A percentile compares a stretch with the other conserved stretches of the same genome.
Conservation (phyloP, 352 stramenopile genomes). For the Peronospora farinosa region DNA sequence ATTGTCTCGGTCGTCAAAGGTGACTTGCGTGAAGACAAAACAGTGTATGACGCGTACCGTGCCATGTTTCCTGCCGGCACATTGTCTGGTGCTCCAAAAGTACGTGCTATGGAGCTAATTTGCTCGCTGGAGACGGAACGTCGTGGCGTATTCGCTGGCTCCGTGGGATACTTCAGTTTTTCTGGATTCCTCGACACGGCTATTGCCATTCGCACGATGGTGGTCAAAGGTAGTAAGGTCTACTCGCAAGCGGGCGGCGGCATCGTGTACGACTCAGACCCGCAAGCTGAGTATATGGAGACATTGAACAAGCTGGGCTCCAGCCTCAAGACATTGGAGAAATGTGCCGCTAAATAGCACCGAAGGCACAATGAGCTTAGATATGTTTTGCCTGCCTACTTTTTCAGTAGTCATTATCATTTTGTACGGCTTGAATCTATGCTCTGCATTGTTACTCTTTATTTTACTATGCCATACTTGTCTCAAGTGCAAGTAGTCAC, state of each 20-base stretch:
- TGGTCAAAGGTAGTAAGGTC: slow-evolving; percentile 70
- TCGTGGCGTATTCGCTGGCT: slow-evolving; percentile 80
- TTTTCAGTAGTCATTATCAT: too few relatives aligned
- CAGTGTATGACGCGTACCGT: slow-evolving; percentile 85
- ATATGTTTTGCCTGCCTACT: slow-evolving; percentile 1
- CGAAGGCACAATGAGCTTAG: slow-evolving; percentile 17
- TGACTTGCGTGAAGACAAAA: slow-evolving; percentile 67
- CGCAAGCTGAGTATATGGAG: slow-evolving; percentile 81
- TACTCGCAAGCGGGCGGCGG: slow-evolving; percentile 83
- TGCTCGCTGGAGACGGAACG: slow-evolving; percentile 77
- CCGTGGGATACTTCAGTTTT: slow-evolving; percentile 86
- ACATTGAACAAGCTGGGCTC: slow-evolving; percentile 87
- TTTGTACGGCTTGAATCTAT: background rate
- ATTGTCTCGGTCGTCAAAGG: slow-evolving; percentile 88
- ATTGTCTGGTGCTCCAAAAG: slow-evolving; percentile 83
- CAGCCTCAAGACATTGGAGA: slow-evolving; percentile 78
- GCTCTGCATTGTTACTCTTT: background rate
- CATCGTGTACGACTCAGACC: slow-evolving; percentile 88
- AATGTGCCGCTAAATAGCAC: slow-evolving; percentile 50
- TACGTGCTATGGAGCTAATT: slow-evolving; percentile 87
- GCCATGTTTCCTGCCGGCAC: slow-evolving; percentile 85
- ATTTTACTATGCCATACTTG: slow-evolving; percentile 7
- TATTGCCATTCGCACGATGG: slow-evolving; percentile 86
- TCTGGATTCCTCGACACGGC: slow-evolving; percentile 82
- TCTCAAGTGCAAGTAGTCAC: slow-evolving; percentile 2